phyloP scores from a whole-genome alignment of 2,329 filamentous ascomycete species.

The Cladorrhinum sp. region DNA sequence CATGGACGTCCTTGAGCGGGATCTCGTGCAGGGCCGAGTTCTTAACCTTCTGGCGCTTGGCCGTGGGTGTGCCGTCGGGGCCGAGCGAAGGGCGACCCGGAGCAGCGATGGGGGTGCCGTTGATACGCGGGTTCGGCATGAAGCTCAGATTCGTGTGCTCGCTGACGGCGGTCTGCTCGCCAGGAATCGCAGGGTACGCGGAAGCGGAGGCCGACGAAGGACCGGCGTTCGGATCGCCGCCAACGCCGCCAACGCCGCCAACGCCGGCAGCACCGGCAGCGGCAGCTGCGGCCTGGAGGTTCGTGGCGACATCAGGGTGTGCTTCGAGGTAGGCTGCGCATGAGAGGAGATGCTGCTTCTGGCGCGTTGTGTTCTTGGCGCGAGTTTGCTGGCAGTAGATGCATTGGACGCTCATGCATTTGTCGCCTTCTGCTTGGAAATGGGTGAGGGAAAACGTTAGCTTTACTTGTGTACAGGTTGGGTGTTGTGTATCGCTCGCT shows the following conservation, averaged over 20 bases:
- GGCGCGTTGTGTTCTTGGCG: slow-evolving; percentile 29
- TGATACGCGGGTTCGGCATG: slow-evolving; percentile 27
- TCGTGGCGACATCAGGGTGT: slow-evolving; percentile 24
- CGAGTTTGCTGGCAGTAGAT: slow-evolving; percentile 25
- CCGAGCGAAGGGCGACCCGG: slow-evolving; percentile 15
- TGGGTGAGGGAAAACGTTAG: slow-evolving; percentile 3
- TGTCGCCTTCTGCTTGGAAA: slow-evolving; percentile 13
- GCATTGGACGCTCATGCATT: slow-evolving; percentile 26
- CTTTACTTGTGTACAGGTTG: neutral
- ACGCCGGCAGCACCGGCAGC: neutral
- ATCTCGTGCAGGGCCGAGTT: slow-evolving; percentile 24
- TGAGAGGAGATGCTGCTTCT: slow-evolving; percentile 27
- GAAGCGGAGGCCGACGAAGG: neutral
- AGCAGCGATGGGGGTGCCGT: slow-evolving; percentile 18
- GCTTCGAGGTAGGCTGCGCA: slow-evolving; percentile 25
- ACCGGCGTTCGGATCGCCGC: neutral
- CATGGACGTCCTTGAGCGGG: slow-evolving; percentile 26
- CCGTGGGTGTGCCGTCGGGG: slow-evolving; percentile 20
- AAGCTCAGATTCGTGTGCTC: slow-evolving; percentile 23
- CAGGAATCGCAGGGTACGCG: slow-evolving; percentile 7
- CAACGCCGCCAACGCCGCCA: no score
- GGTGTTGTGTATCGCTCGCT: neutral
- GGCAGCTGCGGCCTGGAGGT: slow-evolving; percentile 14
- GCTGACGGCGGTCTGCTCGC: neutral
- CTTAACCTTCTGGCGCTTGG: slow-evolving; percentile 27